These are phyloP conservation scores for Ceratocystis lukuohia DNA, from an alignment of 2,329 filamentous ascomycete genomes.

Conservation along the genomic window DNA sequence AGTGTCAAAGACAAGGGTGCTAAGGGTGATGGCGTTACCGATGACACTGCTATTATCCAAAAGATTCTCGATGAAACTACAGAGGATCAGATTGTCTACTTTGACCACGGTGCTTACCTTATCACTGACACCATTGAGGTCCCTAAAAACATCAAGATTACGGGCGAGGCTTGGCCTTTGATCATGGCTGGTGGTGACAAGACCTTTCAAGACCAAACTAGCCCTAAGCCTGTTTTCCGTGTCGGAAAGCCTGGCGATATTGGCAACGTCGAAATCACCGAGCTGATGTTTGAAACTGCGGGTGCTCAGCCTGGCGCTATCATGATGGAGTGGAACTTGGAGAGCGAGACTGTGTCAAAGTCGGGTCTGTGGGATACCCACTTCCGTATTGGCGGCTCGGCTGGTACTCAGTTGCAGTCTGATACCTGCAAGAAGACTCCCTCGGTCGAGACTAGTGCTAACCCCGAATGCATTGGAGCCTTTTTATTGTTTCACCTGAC, in stretches of 20 bases:
- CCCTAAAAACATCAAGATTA: slow-evolving; percentile 71
- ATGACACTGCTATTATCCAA: slow-evolving; percentile 80
- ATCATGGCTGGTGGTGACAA: slow-evolving; percentile 66
- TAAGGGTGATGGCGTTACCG: slow-evolving; percentile 73
- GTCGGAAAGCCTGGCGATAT: slow-evolving; percentile 64
- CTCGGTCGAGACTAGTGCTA: slow-evolving; percentile 43
- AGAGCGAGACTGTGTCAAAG: slow-evolving; percentile 50
- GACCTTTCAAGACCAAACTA: slow-evolving; percentile 58
- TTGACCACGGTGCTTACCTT: slow-evolving; percentile 62
- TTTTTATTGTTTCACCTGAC: slow-evolving; percentile 59
- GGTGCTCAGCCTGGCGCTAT: slow-evolving; percentile 78
- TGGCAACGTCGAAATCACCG: slow-evolving; percentile 74
- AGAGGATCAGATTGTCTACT: slow-evolving; percentile 54
- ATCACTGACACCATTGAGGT: slow-evolving; percentile 57
- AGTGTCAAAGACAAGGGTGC: slow-evolving; percentile 74
- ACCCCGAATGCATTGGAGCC: slow-evolving; percentile 57
- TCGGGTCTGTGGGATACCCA: slow-evolving; percentile 92
- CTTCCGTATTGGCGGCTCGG: slow-evolving; percentile 76
- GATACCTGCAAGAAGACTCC: slow-evolving; percentile 69
- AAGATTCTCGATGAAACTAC: slow-evolving; percentile 55
- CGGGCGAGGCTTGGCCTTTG: slow-evolving; percentile 81
- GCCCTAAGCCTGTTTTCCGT: slow-evolving; percentile 75
- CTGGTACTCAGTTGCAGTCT: slow-evolving; percentile 70
- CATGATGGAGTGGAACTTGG: slow-evolving; percentile 83
- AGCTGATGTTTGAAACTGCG: slow-evolving; percentile 72